Evolutionary conservation across 2,329 filamentous ascomycete genomes (phyloP).

Genomic region (Cercospora sp.): DNA sequence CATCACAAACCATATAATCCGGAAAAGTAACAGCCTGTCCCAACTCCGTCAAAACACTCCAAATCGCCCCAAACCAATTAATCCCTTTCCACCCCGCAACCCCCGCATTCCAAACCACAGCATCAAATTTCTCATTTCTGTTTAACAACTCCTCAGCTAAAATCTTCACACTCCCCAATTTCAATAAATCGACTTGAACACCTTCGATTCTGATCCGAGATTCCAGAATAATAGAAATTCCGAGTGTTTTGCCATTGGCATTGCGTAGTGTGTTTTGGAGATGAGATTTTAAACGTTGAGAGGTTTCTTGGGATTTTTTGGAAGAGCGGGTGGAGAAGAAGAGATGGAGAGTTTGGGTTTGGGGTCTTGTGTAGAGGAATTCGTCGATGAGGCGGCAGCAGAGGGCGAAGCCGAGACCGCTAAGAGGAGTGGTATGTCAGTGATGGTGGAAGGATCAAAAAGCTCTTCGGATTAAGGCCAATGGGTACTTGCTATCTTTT

Average conservation of each 20-base stretch:
- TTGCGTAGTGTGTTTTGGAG: constrained; percentile 51
- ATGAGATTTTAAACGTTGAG: constrained; percentile 54
- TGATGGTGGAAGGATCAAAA: neutral
- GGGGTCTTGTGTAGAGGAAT: constrained; percentile 70
- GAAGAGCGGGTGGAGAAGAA: constrained; percentile 79
- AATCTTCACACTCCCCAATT: constrained; percentile 56
- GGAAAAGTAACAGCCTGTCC: constrained; percentile 74
- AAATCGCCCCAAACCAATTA: constrained; percentile 64
- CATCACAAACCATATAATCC: constrained; percentile 66
- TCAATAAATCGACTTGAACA: constrained; percentile 60
- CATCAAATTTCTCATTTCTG: constrained; percentile 70
- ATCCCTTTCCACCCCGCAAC: constrained; percentile 84
- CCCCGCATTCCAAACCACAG: constrained; percentile 81
- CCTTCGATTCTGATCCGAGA: constrained; percentile 53
- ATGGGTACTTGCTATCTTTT: too few relatives aligned
- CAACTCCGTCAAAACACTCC: constrained; percentile 60
- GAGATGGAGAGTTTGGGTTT: constrained; percentile 69
- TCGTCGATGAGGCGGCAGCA: constrained; percentile 86
- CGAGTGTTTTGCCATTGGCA: constrained; percentile 38
- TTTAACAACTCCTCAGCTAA: constrained; percentile 55
- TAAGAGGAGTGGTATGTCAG: constrained; percentile 40
- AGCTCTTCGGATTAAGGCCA: too few relatives aligned
- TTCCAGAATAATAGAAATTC: constrained; percentile 44
- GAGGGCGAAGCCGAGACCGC: constrained; percentile 82
- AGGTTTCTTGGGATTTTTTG: constrained; percentile 72